These are phyloP conservation scores for Recurvomyces mirabilis DNA, from an alignment of 495 filamentous ascomycete species.

Conservation along the genomic window DNA sequence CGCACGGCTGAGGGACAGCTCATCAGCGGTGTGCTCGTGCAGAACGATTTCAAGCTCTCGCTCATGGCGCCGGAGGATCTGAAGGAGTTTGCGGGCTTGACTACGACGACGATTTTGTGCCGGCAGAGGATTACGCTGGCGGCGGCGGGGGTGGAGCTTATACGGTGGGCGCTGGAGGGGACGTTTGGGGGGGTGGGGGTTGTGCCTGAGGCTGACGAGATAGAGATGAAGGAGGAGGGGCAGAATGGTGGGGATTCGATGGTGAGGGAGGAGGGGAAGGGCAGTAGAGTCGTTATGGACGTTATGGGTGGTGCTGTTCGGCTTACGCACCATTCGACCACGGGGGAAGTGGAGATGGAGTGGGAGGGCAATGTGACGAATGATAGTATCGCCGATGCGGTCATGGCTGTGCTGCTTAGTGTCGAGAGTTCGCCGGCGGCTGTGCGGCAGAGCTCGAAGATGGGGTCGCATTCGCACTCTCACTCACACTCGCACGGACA, in stretches of 20 bases:
- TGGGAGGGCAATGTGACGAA: slow-evolving; percentile 99
- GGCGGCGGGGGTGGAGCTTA: slow-evolving; percentile 79
- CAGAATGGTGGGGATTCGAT: slow-evolving; percentile 7
- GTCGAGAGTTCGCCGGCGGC: slow-evolving; percentile 90
- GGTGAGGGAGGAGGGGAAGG: slow-evolving; percentile 33
- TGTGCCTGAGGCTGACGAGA: slow-evolving; percentile 34
- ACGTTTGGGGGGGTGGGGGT: slow-evolving; percentile 83
- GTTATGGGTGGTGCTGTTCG: slow-evolving; percentile 57
- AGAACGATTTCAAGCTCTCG: slow-evolving; percentile 91
- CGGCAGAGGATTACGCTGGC: slow-evolving; percentile 75
- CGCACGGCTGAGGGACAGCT: slow-evolving; percentile 42
- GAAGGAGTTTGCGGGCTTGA: slow-evolving; percentile 87
- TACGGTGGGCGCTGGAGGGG: slow-evolving; percentile 86
- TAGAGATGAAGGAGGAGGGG: slow-evolving; percentile 34
- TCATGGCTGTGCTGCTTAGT: slow-evolving; percentile 78
- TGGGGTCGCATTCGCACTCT: slow-evolving; percentile 40
- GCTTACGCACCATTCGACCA: slow-evolving; percentile 44
- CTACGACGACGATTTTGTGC: slow-evolving; percentile 84
- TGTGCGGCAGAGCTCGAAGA: slow-evolving; percentile 56
- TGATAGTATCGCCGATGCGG: slow-evolving; percentile 90
- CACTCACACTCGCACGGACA: too few relatives aligned
- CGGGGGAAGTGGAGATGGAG: slow-evolving; percentile 75
- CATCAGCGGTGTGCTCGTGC: slow-evolving; percentile 81
- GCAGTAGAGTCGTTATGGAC: slow-evolving; percentile 50
- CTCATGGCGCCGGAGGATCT: slow-evolving; percentile 95